These are phyloP conservation scores for Linum tenue DNA, from an alignment of 345 rosid genomes.

Conservation along the genomic window DNA sequence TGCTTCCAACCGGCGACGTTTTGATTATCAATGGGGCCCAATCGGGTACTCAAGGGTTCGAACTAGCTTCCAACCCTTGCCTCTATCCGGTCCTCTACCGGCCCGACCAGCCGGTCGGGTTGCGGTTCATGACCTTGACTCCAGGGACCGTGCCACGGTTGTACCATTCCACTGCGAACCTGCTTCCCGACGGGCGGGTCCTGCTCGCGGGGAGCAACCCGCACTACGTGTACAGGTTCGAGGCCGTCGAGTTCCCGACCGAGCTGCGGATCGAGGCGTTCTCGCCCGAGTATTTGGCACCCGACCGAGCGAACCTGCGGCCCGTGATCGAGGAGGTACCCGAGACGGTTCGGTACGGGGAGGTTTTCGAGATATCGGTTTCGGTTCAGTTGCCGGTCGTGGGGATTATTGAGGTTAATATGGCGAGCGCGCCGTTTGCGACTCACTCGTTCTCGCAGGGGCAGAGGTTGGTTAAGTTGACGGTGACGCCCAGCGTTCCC, in stretches of 20 bases:
- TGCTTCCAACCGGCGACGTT: slow-evolving; percentile 70
- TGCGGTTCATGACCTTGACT: slow-evolving; percentile 35
- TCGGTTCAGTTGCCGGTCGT: slow-evolving; percentile 66
- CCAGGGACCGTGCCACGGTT: slow-evolving; percentile 73
- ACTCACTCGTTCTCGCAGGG: slow-evolving; percentile 89
- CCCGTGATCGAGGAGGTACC: slow-evolving; percentile 33
- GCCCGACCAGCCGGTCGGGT: slow-evolving; percentile 35
- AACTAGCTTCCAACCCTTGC: slow-evolving; percentile 38
- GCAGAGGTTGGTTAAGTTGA: slow-evolving; percentile 65
- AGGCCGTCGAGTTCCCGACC: slow-evolving; percentile 44
- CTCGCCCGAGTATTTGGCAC: slow-evolving; percentile 72
- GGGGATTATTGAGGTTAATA: slow-evolving; percentile 39
- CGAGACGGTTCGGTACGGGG: slow-evolving; percentile 18
- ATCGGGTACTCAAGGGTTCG: slow-evolving; percentile 30
- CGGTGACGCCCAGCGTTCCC: slow-evolving; percentile 43
- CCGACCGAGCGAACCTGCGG: slow-evolving; percentile 67
- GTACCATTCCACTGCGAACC: slow-evolving; percentile 90
- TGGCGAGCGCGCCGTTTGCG: slow-evolving; percentile 51
- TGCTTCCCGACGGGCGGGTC: slow-evolving; percentile 75
- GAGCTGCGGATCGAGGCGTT: slow-evolving; percentile 81
- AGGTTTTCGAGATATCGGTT: slow-evolving; percentile 27
- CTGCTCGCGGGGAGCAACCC: slow-evolving; percentile 87
- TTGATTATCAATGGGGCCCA: slow-evolving; percentile 81
- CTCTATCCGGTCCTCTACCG: slow-evolving; percentile 38
- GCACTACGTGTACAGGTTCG: slow-evolving; percentile 57